These are phyloP conservation scores for Coelastrella sp. DNA, from an alignment of 139 green algal genomes.

Conservation along the genomic window DNA sequence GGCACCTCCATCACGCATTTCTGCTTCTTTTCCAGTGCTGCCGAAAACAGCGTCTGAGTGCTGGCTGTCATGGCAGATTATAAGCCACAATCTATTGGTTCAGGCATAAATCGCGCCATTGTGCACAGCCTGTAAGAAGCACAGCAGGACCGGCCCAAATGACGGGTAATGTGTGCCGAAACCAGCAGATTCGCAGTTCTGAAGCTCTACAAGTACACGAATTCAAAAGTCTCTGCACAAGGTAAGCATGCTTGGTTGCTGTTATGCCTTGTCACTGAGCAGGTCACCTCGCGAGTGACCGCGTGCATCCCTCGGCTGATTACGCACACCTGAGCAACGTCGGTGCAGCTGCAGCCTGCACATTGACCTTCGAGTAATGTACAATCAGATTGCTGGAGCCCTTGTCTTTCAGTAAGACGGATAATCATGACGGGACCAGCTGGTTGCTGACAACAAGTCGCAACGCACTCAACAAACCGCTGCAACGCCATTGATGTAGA, in stretches of 20 bases:
- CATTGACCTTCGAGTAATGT: too few species aligned
- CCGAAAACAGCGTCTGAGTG: constrained; percentile 32
- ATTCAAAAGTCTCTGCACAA: too few species aligned
- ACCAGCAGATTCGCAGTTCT: neutral
- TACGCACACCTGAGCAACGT: neutral
- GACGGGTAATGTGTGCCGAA: neutral
- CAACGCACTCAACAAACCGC: too few species aligned
- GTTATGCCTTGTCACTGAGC: neutral
- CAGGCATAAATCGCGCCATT: neutral
- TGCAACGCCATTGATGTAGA: too few species aligned
- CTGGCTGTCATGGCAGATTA: neutral
- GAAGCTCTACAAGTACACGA: neutral
- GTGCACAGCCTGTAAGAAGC: neutral
- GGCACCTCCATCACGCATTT: neutral
- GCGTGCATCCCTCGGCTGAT: neutral
- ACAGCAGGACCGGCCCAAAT: neutral
- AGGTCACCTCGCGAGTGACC: neutral
- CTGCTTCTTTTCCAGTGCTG: constrained; percentile 12
- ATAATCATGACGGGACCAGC: too few species aligned
- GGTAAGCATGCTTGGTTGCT: neutral
- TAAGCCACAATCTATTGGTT: neutral
- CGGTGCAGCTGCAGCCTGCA: neutral
- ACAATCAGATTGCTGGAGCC: too few species aligned
- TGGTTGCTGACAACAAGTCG: too few species aligned
- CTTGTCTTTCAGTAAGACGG: too few species aligned